phyloP scores from a whole-genome alignment of 345 rosid genomes.

The Lepidium aucheri region DNA sequence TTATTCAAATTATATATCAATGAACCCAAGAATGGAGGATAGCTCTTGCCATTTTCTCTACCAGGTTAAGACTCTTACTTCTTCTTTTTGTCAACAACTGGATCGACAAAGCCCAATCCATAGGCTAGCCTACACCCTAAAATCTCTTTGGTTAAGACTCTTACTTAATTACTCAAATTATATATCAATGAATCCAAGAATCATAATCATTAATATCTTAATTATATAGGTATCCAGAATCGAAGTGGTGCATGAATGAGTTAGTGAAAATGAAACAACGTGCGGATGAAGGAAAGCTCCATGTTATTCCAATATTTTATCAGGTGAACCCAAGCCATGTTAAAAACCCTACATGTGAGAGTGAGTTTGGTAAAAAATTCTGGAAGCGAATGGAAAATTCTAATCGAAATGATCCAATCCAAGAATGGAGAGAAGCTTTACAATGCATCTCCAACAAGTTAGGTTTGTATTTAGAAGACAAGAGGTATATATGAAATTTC shows the following conservation, averaged over 20 bases:
- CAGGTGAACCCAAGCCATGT: background rate
- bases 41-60: background rate
- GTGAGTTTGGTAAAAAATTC: background rate
- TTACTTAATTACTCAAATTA: no score
- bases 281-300: background rate
- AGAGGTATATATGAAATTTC: background rate
- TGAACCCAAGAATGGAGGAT: conserved; percentile 3
- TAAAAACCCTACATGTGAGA: background rate
- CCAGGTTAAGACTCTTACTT: background rate
- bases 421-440: background rate
- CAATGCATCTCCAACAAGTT: background rate
- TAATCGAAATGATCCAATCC: background rate
- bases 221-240: background rate
- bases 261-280: background rate
- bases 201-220: background rate
- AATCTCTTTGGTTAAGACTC: no score
- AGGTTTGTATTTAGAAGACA: background rate
- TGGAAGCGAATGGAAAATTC: background rate
- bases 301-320: background rate
- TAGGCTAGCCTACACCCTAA: no score
- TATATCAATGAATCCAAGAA: background rate
- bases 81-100: no score
- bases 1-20: no score
- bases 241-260: background rate
- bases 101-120: no score